Conservation (phyloP, 306 rosid species). For the Prosopis cineraria region DNA sequence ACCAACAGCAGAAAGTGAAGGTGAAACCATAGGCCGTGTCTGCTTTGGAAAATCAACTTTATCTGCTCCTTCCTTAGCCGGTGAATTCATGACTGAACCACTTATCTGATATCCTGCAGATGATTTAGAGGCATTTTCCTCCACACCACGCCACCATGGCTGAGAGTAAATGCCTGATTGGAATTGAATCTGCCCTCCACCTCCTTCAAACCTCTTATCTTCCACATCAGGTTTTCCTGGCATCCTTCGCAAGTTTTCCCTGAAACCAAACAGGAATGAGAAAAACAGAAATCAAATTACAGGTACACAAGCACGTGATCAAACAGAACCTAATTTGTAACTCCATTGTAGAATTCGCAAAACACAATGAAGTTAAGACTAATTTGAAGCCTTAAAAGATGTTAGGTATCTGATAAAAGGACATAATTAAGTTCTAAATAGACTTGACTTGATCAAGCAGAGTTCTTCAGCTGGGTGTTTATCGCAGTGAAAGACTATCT, state of each 20-base stretch:
- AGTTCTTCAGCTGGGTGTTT: conserved; percentile 29
- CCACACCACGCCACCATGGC: conserved; percentile 69
- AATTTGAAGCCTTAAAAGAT: not conserved
- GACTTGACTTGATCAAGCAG: conserved; percentile 10
- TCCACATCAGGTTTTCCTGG: conserved; percentile 64
- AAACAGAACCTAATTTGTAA: conserved; percentile 27
- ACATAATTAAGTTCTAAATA: conserved; percentile 7
- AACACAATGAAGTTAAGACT: conserved; percentile 15
- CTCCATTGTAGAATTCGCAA: conserved; percentile 22
- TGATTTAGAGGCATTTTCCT: conserved; percentile 46
- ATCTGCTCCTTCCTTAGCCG: conserved; percentile 37
- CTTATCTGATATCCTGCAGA: conserved; percentile 47
- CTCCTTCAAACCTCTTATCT: conserved; percentile 40
- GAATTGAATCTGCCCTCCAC: conserved; percentile 41
- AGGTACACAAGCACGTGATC: conserved; percentile 1
- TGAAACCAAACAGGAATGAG: conserved; percentile 29
- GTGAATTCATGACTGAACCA: conserved; percentile 45
- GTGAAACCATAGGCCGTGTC: conserved; percentile 42
- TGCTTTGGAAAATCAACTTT: conserved; percentile 40
- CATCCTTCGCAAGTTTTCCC: conserved; percentile 60
- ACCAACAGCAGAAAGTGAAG: conserved; percentile 49
- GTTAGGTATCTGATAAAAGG: not conserved
- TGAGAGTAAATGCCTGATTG: conserved; percentile 50
- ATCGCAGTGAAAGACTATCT: conserved; percentile 16
- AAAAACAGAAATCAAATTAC: not conserved